A percentile compares a stretch with the other conserved stretches of the same genome.
Conservation (phyloP, 345 rosid genomes). For the Brassica carinata region DNA sequence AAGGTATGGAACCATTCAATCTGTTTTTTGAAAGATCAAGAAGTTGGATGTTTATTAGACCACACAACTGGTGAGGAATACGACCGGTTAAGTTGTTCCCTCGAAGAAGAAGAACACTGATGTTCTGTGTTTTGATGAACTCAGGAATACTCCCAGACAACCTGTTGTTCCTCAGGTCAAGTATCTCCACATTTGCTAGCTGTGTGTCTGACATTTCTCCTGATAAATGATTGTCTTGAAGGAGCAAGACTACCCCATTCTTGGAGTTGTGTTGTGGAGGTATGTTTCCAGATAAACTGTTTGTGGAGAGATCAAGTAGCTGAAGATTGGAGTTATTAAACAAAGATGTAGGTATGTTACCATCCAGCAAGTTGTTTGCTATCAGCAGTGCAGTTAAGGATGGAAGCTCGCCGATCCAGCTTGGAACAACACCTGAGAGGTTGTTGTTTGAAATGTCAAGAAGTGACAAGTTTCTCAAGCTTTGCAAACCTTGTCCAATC, state of each 20-base stretch:
- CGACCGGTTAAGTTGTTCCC: conserved; percentile 5
- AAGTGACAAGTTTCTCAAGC: neutral
- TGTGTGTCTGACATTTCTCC: conserved; percentile 2
- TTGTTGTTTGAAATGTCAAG: conserved; percentile 16
- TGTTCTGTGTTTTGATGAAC: neutral
- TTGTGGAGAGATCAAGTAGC: conserved; percentile 14
- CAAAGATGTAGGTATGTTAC: conserved; percentile 1
- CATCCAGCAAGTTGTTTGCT: conserved; percentile 1
- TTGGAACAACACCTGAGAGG: conserved; percentile 19
- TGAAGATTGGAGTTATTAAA: neutral
- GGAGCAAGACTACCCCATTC: neutral
- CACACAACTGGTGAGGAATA: neutral
- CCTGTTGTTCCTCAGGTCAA: conserved; percentile 22
- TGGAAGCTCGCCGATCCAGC: conserved; percentile 5
- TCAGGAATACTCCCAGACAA: conserved; percentile 8
- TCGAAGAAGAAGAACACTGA: neutral
- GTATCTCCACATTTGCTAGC: neutral
- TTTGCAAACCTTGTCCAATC: conserved; percentile 2
- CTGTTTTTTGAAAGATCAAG: neutral
- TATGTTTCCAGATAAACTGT: neutral
- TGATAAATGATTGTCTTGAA: conserved; percentile 2
- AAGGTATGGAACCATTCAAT: conserved; percentile 14
- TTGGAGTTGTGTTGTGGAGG: neutral
- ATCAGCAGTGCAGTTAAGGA: neutral
- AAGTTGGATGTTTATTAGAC: neutral